Evolutionary conservation across 2,329 filamentous ascomycete species (phyloP).

Genomic region (Colletotrichum aenigma): DNA sequence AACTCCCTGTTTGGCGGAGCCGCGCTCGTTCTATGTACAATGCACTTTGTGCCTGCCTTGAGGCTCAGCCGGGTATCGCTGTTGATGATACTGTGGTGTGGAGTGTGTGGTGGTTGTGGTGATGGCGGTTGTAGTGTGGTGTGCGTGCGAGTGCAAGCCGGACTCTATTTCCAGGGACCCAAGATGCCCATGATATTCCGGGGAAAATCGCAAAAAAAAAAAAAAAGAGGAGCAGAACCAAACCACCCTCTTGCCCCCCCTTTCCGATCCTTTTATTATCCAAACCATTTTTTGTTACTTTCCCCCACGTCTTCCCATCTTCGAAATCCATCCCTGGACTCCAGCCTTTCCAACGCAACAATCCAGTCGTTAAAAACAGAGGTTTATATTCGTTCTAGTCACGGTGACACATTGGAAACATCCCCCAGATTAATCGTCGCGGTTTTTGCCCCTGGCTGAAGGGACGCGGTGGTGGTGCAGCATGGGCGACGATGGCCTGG

Average conservation of each 20-base stretch:
- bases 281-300: conserved; percentile 2
- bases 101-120: neutral
- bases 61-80: conserved; percentile 16
- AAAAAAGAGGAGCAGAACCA: neutral
- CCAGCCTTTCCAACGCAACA: neutral
- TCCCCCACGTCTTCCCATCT: neutral
- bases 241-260: neutral
- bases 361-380: neutral
- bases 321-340: neutral
- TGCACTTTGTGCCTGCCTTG: conserved; percentile 7
- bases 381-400: neutral
- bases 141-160: conserved; percentile 1
- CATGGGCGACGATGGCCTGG: conserved; percentile 52
- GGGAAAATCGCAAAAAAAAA: neutral
- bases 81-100: conserved; percentile 18
- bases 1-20: neutral
- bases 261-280: conserved; percentile 10
- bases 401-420: neutral
- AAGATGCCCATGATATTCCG: neutral
- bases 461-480: conserved; percentile 27
- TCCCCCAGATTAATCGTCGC: conserved; percentile 13
- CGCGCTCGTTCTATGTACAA: neutral
- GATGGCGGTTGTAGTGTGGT: neutral
- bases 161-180: conserved; percentile 15
- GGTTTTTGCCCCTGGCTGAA: conserved; percentile 19